Conservation (phyloP, 805 yeast species). For the Candida morakotiae region DNA sequence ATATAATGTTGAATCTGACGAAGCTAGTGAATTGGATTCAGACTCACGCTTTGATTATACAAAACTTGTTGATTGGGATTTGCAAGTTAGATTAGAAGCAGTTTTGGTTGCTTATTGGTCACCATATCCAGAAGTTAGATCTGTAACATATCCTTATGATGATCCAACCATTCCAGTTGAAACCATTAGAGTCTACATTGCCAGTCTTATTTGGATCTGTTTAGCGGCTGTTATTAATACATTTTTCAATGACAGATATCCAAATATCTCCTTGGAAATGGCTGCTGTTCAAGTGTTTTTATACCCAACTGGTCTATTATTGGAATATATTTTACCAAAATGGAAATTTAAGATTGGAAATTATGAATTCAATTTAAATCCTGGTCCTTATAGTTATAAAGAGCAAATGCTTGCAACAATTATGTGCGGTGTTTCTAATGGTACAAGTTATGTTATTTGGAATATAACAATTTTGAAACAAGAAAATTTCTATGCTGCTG, state of each 20-base stretch:
- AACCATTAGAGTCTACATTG: constrained; percentile 46
- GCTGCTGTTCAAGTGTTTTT: constrained; percentile 43
- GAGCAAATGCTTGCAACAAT: constrained; percentile 65
- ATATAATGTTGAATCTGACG: neutral
- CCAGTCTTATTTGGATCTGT: constrained; percentile 47
- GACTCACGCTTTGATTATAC: constrained; percentile 1
- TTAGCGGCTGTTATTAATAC: constrained; percentile 54
- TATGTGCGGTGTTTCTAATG: constrained; percentile 31
- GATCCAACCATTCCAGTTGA: constrained; percentile 33
- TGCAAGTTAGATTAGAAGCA: constrained; percentile 38
- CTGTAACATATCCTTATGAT: constrained; percentile 30
- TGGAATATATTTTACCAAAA: constrained; percentile 32
- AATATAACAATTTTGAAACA: constrained; percentile 23
- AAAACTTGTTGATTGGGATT: constrained; percentile 10
- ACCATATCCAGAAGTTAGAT: constrained; percentile 28
- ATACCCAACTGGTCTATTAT: constrained; percentile 40
- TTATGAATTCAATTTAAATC: constrained; percentile 27
- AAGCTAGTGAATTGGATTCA: neutral
- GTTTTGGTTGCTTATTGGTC: constrained; percentile 32
- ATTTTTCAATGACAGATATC: constrained; percentile 52
- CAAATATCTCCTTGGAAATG: constrained; percentile 38
- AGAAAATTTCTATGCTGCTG: constrained; percentile 15
- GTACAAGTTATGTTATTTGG: constrained; percentile 20
- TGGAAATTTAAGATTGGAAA: constrained; percentile 19
- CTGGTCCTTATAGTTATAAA: constrained; percentile 59